phyloP scores from a whole-genome alignment of 2,329 filamentous ascomycete genomes.

The Arthrobotrys pseudoclavata region DNA sequence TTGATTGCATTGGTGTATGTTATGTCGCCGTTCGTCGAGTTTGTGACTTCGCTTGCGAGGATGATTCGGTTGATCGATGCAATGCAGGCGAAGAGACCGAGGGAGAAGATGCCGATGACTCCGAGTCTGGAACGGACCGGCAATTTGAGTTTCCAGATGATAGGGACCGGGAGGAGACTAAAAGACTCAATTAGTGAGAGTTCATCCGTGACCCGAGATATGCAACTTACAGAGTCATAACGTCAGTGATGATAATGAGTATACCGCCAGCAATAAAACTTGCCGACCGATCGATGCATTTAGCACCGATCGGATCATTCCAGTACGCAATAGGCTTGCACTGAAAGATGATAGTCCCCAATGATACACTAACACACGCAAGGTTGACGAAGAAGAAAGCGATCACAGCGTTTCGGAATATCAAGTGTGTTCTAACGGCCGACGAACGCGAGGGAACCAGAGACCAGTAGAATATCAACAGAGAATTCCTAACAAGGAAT shows the following conservation, averaged over 20 bases:
- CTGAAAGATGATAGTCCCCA: slow-evolving; percentile 65
- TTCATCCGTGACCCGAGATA: neutral
- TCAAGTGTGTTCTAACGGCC: slow-evolving; percentile 42
- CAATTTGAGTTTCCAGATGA: slow-evolving; percentile 68
- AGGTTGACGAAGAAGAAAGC: slow-evolving; percentile 56
- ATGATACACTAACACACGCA: slow-evolving; percentile 46
- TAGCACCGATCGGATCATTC: slow-evolving; percentile 63
- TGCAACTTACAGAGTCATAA: slow-evolving; percentile 68
- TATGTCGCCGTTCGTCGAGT: slow-evolving; percentile 40
- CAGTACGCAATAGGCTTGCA: slow-evolving; percentile 66
- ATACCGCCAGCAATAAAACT: slow-evolving; percentile 72
- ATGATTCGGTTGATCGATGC: slow-evolving; percentile 55
- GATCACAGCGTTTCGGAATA: slow-evolving; percentile 54
- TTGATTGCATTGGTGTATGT: slow-evolving; percentile 56
- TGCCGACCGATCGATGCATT: slow-evolving; percentile 69
- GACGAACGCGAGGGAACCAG: slow-evolving; percentile 53
- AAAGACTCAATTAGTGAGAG: neutral
- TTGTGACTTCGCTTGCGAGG: slow-evolving; percentile 54
- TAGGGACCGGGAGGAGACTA: slow-evolving; percentile 69
- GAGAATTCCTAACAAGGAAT: slow-evolving; percentile 47
- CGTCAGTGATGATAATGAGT: slow-evolving; percentile 74
- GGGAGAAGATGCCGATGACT: slow-evolving; percentile 69
- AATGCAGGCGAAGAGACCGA: slow-evolving; percentile 65
- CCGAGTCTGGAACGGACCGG: slow-evolving; percentile 69
- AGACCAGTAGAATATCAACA: slow-evolving; percentile 59